These are phyloP conservation scores for Pezicula neosporulosa DNA, from an alignment of 2,329 filamentous ascomycete genomes.

Conservation along the genomic window DNA sequence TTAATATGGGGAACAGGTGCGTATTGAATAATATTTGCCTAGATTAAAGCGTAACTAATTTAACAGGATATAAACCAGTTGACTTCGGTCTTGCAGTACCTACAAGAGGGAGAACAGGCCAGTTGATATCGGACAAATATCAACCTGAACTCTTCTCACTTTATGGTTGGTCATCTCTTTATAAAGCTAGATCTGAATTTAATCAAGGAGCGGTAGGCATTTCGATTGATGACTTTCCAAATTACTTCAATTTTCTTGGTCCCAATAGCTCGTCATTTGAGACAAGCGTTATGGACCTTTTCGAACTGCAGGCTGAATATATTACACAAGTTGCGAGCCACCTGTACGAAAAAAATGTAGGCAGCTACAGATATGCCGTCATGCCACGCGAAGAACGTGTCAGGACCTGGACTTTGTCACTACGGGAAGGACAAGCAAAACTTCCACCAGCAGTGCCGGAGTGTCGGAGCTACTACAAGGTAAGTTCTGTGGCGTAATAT, in stretches of 20 bases:
- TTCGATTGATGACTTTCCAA: neutral
- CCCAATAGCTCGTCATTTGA: neutral
- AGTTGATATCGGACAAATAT: neutral
- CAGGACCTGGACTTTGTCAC: neutral
- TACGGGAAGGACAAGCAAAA: neutral
- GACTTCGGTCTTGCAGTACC: neutral
- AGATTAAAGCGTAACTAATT: neutral
- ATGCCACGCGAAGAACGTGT: neutral
- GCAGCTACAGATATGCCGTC: neutral
- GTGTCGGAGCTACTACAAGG: neutral
- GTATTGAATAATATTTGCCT: neutral
- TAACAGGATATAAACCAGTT: neutral
- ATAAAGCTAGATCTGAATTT: no score
- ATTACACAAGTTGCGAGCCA: neutral
- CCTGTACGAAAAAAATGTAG: neutral
- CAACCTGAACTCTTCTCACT: neutral
- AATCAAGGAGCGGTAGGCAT: neutral
- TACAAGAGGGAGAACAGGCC: neutral
- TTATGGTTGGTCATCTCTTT: neutral
- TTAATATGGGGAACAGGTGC: constrained; percentile 28
- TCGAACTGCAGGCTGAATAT: neutral
- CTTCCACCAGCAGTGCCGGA: neutral
- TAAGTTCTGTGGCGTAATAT: neutral
- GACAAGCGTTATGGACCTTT: neutral
- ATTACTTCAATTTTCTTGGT: neutral